Conservation (phyloP, 202 grass and related monocot species). For the Cymbopogon flexuosus region DNA sequence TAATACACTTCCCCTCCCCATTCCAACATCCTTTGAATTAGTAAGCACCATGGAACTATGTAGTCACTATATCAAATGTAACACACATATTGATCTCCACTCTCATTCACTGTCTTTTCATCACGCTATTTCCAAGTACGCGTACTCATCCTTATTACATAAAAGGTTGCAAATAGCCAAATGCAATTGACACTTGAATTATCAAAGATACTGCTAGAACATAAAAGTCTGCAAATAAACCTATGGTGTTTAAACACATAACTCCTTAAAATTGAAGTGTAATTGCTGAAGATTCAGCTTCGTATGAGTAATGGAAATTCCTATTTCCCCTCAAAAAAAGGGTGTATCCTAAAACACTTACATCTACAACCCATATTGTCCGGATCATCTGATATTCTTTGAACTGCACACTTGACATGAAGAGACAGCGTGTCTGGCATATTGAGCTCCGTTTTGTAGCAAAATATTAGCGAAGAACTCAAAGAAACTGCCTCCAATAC, state of each 20-base stretch:
- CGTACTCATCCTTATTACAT: not conserved
- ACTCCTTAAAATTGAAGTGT: too few species aligned
- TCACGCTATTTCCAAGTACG: not conserved
- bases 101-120: not conserved
- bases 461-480: not conserved
- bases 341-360: slow-evolving; percentile 7
- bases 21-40: not conserved
- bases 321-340: too few species aligned
- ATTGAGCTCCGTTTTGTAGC: not conserved
- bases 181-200: not conserved
- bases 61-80: not conserved
- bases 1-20: not conserved
- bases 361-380: not conserved
- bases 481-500: not conserved
- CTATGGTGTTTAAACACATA: not conserved
- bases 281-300: too few species aligned
- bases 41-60: not conserved
- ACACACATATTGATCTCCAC: not conserved
- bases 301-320: too few species aligned
- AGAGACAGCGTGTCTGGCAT: not conserved
- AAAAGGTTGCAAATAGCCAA: not conserved
- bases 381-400: not conserved
- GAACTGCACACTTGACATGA: not conserved
- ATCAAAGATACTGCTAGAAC: not conserved
- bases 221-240: not conserved